Evolutionary conservation across 176 grass and related monocot genomes (phyloP).

Genomic region (Musa acuminata): DNA sequence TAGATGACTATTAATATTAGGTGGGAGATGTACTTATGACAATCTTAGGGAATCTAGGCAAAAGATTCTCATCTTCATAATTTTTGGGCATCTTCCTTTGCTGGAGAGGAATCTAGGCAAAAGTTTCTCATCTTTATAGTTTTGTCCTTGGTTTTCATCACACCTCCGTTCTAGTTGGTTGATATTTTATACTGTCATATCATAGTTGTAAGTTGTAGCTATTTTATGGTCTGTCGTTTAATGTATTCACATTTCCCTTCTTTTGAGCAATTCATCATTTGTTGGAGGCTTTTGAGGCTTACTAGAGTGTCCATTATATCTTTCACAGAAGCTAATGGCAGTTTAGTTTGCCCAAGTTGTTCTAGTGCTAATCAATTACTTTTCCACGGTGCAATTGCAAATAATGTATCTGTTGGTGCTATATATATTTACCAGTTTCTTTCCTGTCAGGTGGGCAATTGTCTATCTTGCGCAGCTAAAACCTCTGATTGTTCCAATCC

Average conservation of each 20-base stretch:
- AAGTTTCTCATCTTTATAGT: too few species aligned
- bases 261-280: background rate
- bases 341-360: background rate
- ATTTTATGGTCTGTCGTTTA: too few species aligned
- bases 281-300: background rate
- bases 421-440: background rate
- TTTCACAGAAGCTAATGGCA: background rate
- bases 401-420: background rate
- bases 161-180: too few species aligned
- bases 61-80: too few species aligned
- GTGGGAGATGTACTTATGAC: too few species aligned
- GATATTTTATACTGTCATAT: too few species aligned
- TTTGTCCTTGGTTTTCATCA: too few species aligned
- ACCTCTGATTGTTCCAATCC: conserved; percentile 27
- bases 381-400: background rate
- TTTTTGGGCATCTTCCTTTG: too few species aligned
- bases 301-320: background rate
- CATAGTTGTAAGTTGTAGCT: too few species aligned
- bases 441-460: conserved; percentile 25
- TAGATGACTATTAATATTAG: too few species aligned
- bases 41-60: too few species aligned
- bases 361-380: background rate
- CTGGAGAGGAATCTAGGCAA: too few species aligned
- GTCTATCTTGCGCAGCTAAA: conserved; percentile 29
- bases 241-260: background rate